Evolutionary conservation across 2,329 filamentous ascomycete genomes (phyloP), one percentile per base, ranked within the genome.

Genomic region (Diaporthe ilicicola): DNA sequence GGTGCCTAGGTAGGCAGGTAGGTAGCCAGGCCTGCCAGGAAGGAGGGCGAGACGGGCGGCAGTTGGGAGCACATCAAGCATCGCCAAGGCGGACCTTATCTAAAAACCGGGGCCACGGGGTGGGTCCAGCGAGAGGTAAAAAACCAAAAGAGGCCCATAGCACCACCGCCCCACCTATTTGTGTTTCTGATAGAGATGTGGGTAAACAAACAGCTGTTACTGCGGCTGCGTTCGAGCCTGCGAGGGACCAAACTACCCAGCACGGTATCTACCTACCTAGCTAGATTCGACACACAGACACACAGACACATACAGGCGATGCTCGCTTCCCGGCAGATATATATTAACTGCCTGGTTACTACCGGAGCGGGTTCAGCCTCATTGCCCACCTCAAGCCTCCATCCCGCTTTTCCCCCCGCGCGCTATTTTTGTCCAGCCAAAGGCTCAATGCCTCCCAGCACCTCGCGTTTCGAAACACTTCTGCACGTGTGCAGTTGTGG

Each of bases 31-130:
- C 55, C n/a, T 32, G 10, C 19, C 39, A 22, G 8, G 59, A 48
- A 34, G 42, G 59, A 62, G 22, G 29, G 22, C 5, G 17, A 24
- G 42, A 34, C 13, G 59, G 59, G 32, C 34, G 59, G 59, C 59
- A 48, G 27, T 62, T 24, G 59, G 19, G 42, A 32, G 59, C 19
- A 27, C 37, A 64, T 29, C 59, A 64, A 64, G 59, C 59, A 64
- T 64, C 59, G 59, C 59, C 59, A 64, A 64, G 59, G 29, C 59
- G 59, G 59, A 50, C 59, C 59, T 64, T 64, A 64, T 64, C 59
- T 64, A 50, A 64, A 64, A 62, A 64, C 7, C 17, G 59, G 59
- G 59, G n/a, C 59, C 29, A 24, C 13, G n/a, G 3, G 13, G 42
- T 24, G 59, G 59, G n/a, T 17, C 59, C 29, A 15, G n/a, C 27